A percentile compares a stretch with the other conserved stretches of the same genome.
These are phyloP conservation scores for Thermothelomyces thermophilus DNA, from an alignment of 2,329 filamentous ascomycete genomes.

Conservation along the genomic window DNA sequence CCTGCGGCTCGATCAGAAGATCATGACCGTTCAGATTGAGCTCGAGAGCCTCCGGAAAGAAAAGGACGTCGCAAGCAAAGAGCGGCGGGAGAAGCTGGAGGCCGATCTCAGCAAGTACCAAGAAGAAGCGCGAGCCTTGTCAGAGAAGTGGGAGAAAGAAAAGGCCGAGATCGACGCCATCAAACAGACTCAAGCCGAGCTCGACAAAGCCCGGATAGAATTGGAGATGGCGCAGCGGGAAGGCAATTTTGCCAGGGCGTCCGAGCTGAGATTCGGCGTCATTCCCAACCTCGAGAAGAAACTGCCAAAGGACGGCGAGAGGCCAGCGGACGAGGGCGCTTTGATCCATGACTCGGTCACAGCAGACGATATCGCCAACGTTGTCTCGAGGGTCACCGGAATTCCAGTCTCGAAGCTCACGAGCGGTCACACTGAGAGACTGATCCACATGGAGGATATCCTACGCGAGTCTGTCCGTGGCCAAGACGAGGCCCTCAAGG, in stretches of 20 bases:
- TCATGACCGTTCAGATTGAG: constrained; percentile 97
- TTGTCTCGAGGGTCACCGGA: constrained; percentile 85
- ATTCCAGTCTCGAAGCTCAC: constrained; percentile 92
- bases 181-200: constrained; percentile 80
- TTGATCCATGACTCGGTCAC: constrained; percentile 94
- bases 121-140: constrained; percentile 67
- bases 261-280: constrained; percentile 79
- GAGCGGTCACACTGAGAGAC: constrained; percentile 85
- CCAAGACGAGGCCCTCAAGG: constrained; percentile 87
- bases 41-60: constrained; percentile 91
- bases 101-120: constrained; percentile 68
- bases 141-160: constrained; percentile 84
- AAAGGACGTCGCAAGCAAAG: constrained; percentile 80
- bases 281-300: constrained; percentile 77
- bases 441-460: constrained; percentile 92
- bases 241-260: constrained; percentile 84
- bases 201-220: constrained; percentile 79
- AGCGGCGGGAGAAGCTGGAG: constrained; percentile 81
- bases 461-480: constrained; percentile 78
- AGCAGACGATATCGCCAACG: constrained; percentile 84
- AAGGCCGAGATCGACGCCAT: constrained; percentile 76
- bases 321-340: constrained; percentile 38
- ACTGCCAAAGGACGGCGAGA: constrained; percentile 66
- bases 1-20: constrained; percentile 83
- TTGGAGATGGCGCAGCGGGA: constrained; percentile 81